Evolutionary conservation across 2,329 filamentous ascomycete species (phyloP).

Genomic region (Sporothrix inflata): DNA sequence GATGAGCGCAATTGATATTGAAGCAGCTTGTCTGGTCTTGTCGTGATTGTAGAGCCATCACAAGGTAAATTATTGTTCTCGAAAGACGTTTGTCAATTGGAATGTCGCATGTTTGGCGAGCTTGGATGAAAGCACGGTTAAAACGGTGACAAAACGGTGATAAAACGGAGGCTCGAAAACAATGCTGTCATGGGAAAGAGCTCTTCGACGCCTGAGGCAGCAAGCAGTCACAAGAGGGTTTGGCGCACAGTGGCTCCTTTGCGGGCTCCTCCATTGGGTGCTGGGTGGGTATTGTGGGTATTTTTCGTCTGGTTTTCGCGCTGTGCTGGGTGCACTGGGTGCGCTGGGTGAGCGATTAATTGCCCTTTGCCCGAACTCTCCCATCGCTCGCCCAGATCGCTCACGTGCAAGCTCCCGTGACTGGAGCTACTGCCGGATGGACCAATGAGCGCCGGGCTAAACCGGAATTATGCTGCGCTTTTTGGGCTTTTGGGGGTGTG

Average conservation of each 20-base stretch:
- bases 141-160: background rate
- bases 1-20: background rate
- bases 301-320: conserved; percentile 10
- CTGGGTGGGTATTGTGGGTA: background rate
- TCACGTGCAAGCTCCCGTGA: conserved; percentile 33
- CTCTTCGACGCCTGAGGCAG: conserved; percentile 14
- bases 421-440: conserved; percentile 24
- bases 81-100: background rate
- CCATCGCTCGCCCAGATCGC: background rate
- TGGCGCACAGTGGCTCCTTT: background rate
- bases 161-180: background rate
- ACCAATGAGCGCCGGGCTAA: conserved; percentile 37
- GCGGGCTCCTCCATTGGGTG: background rate
- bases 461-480: conserved; percentile 35
- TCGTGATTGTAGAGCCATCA: background rate
- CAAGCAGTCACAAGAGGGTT: background rate
- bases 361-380: conserved; percentile 29
- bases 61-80: background rate
- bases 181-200: conserved; percentile 4
- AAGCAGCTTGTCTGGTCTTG: background rate
- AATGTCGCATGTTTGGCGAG: background rate
- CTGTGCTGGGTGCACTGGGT: background rate
- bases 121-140: background rate
- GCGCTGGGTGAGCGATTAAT: conserved; percentile 33
- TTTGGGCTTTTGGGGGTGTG: conserved; percentile 13